Evolutionary conservation across 805 yeast genomes (phyloP), one percentile per base, ranked within the genome.

Genomic region (Pichia californica): DNA sequence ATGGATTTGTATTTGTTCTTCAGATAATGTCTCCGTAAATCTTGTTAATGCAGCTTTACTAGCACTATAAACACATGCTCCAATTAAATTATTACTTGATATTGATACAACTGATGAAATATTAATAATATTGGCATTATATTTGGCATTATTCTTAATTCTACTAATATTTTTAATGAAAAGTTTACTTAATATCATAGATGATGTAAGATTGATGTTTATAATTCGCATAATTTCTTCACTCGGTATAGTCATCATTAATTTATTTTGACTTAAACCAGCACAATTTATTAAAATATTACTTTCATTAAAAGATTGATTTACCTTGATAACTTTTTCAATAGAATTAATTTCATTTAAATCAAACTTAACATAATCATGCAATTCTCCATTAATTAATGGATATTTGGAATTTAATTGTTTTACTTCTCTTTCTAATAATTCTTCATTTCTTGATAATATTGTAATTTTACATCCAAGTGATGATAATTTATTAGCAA

Each of bases 41-140:
- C 82, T 82, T 38, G 74, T 62, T 3, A 87, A 54, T 0, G 88
- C 95, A 0, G 82, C 79, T 55, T 87, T 87, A 41, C 83, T 67
- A 0, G 88, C 84, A 0, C 82, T 65, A 52, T 87, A 87, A 0
- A 80, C 80, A 0, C 77, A 49, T 0, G 88, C 71, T 1, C 94
- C 94, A 7, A 45, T 36, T 3, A 50, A 23, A 29, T 42, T 30
- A 9, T 21, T 10, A 5, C 19, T 36, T 5, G 36, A 14, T 3
- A 73, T 70, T 0, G 83, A 77, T 19, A 87, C 62, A 7, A 82
- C 70, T 0, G 94, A 84, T 2, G 91, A 75, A 1, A 87, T 61
- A 45, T 56, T 53, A 21, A 66, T 55, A 41, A 53, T 48, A 1
- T 34, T 32, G 10, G 49, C 41, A 46, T 65, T 54, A 41, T 82